Evolutionary conservation across 441 rosid genomes (phyloP), one percentile per base, ranked within the genome.

Genomic region (Raphanus hybrid): DNA sequence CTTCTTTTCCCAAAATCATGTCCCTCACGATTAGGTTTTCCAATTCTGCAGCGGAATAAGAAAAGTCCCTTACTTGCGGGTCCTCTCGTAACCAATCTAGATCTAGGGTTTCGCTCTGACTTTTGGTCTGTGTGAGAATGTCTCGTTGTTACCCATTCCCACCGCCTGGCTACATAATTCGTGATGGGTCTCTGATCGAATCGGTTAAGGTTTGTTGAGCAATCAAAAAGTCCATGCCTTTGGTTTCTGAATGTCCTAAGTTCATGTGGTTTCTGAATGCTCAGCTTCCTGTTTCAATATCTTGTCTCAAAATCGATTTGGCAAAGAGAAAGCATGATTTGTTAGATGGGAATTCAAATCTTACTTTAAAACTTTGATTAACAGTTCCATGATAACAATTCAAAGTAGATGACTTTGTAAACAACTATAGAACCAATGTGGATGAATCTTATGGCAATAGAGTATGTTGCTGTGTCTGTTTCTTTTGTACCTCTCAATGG

Each of bases 141-240:
- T 89, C 91, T 64, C 85, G 91, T 73, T 88, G 91, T 75, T 88
- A 71, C 74, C 86, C 86, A 66, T 89, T 69, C 80, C 89, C 90
- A 43, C 91, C 89, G 4, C 86, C 84, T 29, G 88, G 89, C 43
- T 85, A 82, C 63, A 81, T 60, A 61, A 27, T 9, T 6, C 37
- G 75, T 73, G 88, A 86, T 34, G 87, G 81, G 77, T 87, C 90
- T 54, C 80, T 86, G 86, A 83, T 86, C 81, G 86, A 86, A 81
- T 86, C 88, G 83, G 86, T 90, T 82, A 90, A 90, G 92, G 83
- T 80, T 75, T 75, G 83, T 81, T 80, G 85, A 69, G 74, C 74
- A 61, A 60, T 69, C 35, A 39, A 26, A 66, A 74, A 76, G 6
- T 63, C 65, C 73, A 12, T 76, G 65, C 58, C 59, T 70, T 63